Percentiles rank a stretch among this genome's conserved stretches.
Evolutionary conservation across 2,329 filamentous ascomycete genomes (phyloP).

Genomic region (Monosporascus cannonballus): DNA sequence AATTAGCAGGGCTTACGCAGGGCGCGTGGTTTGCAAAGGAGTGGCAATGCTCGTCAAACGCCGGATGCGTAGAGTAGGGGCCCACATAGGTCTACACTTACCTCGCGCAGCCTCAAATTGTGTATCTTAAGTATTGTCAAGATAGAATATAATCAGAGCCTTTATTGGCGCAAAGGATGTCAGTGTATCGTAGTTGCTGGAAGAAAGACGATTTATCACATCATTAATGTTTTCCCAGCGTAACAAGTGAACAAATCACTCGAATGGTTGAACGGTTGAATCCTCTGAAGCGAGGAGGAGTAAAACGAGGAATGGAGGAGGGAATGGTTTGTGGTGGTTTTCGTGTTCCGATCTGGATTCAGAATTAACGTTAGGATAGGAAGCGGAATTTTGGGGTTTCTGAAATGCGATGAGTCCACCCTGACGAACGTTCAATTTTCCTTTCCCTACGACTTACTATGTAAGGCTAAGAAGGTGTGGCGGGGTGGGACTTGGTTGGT

Average conservation of each 20-base stretch:
- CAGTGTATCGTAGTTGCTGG: background rate
- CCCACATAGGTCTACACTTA: background rate
- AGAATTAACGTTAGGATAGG: background rate
- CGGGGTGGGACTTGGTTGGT: background rate
- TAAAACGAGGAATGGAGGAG: background rate
- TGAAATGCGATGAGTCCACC: background rate
- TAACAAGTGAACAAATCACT: background rate
- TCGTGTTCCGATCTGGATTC: background rate
- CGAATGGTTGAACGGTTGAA: background rate
- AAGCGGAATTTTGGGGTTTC: background rate
- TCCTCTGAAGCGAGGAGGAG: background rate
- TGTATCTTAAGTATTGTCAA: background rate
- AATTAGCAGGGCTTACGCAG: no score
- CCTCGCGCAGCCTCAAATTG: background rate
- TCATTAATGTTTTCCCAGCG: background rate
- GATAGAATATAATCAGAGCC: background rate
- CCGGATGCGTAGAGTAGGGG: no score
- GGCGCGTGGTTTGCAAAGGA: no score
- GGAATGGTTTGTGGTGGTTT: background rate
- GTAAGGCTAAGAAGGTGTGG: background rate
- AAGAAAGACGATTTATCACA: background rate
- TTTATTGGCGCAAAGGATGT: background rate
- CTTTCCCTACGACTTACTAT: no score
- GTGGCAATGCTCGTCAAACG: no score
- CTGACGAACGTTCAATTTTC: background rate